phyloP scores from a whole-genome alignment of 2,329 filamentous ascomycete species.

The Penicillium sp. region DNA sequence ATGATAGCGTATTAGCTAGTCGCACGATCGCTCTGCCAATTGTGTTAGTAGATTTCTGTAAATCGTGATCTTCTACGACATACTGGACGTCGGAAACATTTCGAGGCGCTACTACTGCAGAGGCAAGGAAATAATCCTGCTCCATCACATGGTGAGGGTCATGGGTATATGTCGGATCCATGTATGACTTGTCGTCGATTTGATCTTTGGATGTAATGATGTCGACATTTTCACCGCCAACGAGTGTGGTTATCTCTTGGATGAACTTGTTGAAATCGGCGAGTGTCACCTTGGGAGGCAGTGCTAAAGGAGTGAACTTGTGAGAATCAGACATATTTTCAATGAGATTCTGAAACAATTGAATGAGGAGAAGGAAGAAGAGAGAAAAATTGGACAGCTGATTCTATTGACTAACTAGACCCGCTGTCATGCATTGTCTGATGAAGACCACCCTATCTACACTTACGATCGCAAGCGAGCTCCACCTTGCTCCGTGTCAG shows the following conservation, averaged over 20 bases:
- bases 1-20: constrained; percentile 32
- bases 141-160: constrained; percentile 44
- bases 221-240: constrained; percentile 28
- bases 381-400: not conserved
- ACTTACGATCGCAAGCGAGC: not conserved
- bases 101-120: constrained; percentile 21
- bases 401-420: not conserved
- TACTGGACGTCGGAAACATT: constrained; percentile 13
- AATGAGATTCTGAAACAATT: not conserved
- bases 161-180: constrained; percentile 40
- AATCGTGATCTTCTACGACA: not conserved
- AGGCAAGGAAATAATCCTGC: constrained; percentile 32
- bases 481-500: not conserved
- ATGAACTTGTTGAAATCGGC: not conserved
- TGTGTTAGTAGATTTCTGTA: not conserved
- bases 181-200: constrained; percentile 26
- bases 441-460: not conserved
- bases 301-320: not conserved
- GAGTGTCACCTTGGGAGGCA: not conserved
- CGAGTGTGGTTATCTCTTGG: constrained; percentile 4
- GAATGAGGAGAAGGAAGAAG: not conserved
- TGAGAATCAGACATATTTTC: not conserved
- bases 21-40: not conserved
- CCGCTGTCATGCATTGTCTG: not conserved
- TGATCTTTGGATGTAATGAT: constrained; percentile 19